These are phyloP conservation scores for Dianthus caryophyllus DNA, from an alignment of 148 eudicot species.

Conservation along the genomic window DNA sequence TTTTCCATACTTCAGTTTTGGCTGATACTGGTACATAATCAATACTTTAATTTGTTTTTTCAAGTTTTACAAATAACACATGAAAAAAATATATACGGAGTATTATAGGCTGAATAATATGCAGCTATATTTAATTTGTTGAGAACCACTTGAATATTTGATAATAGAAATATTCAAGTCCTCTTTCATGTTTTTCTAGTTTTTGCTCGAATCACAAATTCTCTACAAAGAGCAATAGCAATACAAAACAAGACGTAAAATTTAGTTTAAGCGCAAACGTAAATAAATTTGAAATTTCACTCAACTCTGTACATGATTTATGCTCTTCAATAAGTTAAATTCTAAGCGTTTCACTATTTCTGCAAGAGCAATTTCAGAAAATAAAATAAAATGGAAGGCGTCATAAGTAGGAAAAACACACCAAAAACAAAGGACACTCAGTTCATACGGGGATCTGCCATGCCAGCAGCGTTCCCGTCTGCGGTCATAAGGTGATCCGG, in stretches of 20 bases:
- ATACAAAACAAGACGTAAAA: too few relatives aligned
- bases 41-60: neutral
- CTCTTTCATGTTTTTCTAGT: neutral
- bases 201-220: too few relatives aligned
- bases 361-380: too few relatives aligned
- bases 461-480: conserved; percentile 73
- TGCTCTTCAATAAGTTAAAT: neutral
- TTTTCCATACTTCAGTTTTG: neutral
- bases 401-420: neutral
- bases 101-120: neutral
- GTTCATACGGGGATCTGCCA: conserved; percentile 57
- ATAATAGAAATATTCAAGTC: neutral
- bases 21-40: too few relatives aligned
- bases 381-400: too few relatives aligned
- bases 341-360: too few relatives aligned
- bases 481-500: conserved; percentile 63
- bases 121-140: neutral
- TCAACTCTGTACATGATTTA: conserved; percentile 4
- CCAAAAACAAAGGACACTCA: neutral
- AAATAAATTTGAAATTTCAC: neutral
- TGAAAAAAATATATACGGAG: too few relatives aligned
- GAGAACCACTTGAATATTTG: neutral
- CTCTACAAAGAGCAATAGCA: too few relatives aligned
- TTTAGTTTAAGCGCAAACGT: too few relatives aligned
- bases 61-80: neutral